These are phyloP conservation scores for Moniliella sp. DNA, from an alignment of 1,284 basidiomycete genomes.

Conservation along the genomic window DNA sequence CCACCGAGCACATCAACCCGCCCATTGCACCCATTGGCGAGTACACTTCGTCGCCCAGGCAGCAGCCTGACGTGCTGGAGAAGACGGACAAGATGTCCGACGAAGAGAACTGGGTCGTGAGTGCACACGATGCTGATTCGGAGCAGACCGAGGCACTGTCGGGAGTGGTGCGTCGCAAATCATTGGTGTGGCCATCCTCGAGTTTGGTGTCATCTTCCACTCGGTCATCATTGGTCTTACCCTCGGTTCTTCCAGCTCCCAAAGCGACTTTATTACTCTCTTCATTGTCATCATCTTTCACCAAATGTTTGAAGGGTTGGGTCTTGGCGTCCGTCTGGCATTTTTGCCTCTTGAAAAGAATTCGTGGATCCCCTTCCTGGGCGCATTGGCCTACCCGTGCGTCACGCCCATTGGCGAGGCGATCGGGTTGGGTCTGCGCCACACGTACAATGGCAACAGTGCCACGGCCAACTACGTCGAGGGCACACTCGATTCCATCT, in stretches of 20 bases:
- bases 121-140: too few relatives aligned
- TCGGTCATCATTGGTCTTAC: slow-evolving; percentile 71
- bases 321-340: slow-evolving; percentile 21
- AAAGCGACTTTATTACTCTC: slow-evolving; percentile 59
- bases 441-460: slow-evolving; percentile 25
- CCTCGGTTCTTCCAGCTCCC: slow-evolving; percentile 59
- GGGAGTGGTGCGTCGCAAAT: slow-evolving; percentile 50
- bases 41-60: too few relatives aligned
- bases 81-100: too few relatives aligned
- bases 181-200: slow-evolving; percentile 62
- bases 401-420: slow-evolving; percentile 31
- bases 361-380: slow-evolving; percentile 3
- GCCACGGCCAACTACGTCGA: slow-evolving; percentile 26
- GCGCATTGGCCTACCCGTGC: slow-evolving; percentile 16
- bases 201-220: slow-evolving; percentile 68
- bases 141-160: slow-evolving; percentile 1
- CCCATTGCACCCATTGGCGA: not conserved
- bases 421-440: slow-evolving; percentile 25
- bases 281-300: slow-evolving; percentile 65
- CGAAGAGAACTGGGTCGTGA: too few relatives aligned
- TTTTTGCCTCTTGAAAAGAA: slow-evolving; percentile 3
- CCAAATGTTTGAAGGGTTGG: slow-evolving; percentile 33
- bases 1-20: slow-evolving; percentile 15
- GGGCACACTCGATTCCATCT: slow-evolving; percentile 26
- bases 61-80: not conserved